These are phyloP conservation scores for Pyrrhoderma noxium DNA, from an alignment of 1,284 basidiomycete genomes.

Conservation along the genomic window DNA sequence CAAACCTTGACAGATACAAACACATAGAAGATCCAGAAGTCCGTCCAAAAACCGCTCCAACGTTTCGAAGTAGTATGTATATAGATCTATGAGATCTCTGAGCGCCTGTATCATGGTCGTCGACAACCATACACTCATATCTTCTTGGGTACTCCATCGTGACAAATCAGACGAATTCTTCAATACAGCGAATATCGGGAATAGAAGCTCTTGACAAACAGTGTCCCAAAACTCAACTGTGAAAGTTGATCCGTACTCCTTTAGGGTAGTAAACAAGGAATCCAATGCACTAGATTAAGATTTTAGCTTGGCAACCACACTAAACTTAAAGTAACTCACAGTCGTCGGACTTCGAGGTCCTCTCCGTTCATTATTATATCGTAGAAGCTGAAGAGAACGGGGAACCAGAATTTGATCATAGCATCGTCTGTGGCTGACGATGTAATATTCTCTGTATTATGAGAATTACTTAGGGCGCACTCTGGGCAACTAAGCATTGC, in stretches of 20 bases:
- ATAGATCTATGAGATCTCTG: constrained; percentile 91
- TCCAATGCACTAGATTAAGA: constrained; percentile 71
- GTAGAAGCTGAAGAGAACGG: constrained; percentile 93
- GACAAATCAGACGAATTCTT: constrained; percentile 87
- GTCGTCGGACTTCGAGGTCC: constrained; percentile 92
- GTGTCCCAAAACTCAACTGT: constrained; percentile 96
- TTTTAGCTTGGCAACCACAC: constrained; percentile 15
- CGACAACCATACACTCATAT: constrained; percentile 99
- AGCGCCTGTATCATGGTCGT: constrained; percentile 99
- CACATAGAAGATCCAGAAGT: constrained; percentile 86
- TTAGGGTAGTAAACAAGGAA: constrained; percentile 91
- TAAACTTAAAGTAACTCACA: constrained; percentile 49
- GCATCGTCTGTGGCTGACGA: constrained; percentile 51
- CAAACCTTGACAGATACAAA: constrained; percentile 98
- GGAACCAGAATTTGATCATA: constrained; percentile 97
- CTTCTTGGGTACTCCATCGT: constrained; percentile 92
- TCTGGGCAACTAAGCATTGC: constrained; percentile 86
- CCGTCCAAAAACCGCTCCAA: constrained; percentile 88
- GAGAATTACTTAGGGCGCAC: constrained; percentile 48
- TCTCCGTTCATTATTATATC: constrained; percentile 99
- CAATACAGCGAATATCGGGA: constrained; percentile 97
- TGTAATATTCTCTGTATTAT: not conserved
- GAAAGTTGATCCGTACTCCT: constrained; percentile 83
- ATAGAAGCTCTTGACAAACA: constrained; percentile 93
- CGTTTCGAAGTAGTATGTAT: constrained; percentile 93